These are phyloP conservation scores for Penicillium freii DNA, from an alignment of 2,329 filamentous ascomycete genomes.

Conservation along the genomic window DNA sequence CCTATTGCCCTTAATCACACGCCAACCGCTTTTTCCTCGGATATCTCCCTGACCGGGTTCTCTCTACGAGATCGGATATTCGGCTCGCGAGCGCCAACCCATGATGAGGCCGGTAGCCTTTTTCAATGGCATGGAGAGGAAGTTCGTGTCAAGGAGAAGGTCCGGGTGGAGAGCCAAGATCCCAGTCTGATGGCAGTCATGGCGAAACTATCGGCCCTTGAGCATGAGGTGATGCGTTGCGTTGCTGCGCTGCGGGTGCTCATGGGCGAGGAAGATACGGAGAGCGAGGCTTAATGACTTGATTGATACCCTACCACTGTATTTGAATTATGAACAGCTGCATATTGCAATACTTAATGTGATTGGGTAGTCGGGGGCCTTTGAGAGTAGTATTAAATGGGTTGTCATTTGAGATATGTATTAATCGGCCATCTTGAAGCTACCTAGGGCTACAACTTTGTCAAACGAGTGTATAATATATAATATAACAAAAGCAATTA, in stretches of 20 bases:
- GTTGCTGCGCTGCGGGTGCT: slow-evolving; percentile 72
- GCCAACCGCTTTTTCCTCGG: slow-evolving; percentile 66
- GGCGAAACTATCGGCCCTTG: slow-evolving; percentile 76
- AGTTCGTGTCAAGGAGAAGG: slow-evolving; percentile 85
- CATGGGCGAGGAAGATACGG: slow-evolving; percentile 63
- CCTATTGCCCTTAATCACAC: slow-evolving; percentile 58
- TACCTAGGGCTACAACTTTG: background rate
- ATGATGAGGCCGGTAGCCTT: slow-evolving; percentile 75
- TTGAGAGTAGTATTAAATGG: background rate
- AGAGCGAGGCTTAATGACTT: slow-evolving; percentile 31
- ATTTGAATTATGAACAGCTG: background rate
- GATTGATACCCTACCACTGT: background rate
- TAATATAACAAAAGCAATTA: no score
- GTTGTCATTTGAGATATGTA: background rate
- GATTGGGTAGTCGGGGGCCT: background rate
- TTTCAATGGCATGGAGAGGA: slow-evolving; percentile 70
- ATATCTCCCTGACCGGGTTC: slow-evolving; percentile 59
- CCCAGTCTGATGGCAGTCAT: slow-evolving; percentile 79
- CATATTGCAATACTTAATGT: background rate
- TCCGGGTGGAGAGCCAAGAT: slow-evolving; percentile 84
- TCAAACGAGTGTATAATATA: no score
- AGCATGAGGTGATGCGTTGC: slow-evolving; percentile 68
- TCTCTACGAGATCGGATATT: slow-evolving; percentile 58
- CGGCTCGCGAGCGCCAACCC: slow-evolving; percentile 56
- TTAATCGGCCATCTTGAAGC: background rate